These are phyloP conservation scores for Ceratocystis huliohia DNA, from an alignment of 2,329 filamentous ascomycete species.

Conservation along the genomic window DNA sequence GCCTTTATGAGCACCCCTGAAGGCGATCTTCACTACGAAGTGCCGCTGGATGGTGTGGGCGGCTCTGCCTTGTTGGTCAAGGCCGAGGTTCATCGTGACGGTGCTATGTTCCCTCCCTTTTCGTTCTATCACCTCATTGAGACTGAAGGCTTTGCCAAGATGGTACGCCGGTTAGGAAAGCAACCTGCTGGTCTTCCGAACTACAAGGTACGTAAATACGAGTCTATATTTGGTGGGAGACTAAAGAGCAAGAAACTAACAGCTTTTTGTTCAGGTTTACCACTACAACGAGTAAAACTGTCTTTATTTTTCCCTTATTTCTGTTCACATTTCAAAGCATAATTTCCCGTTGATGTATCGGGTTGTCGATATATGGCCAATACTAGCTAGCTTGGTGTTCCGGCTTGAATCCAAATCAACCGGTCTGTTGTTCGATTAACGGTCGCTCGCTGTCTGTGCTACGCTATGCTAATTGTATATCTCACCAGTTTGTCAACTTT, in stretches of 20 bases:
- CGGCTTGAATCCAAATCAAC: constrained; percentile 7
- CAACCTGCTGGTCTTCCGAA: constrained; percentile 80
- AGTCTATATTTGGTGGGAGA: no score
- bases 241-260: constrained; percentile 15
- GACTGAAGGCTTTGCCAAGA: constrained; percentile 95
- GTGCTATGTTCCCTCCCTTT: constrained; percentile 96
- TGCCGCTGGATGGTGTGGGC: constrained; percentile 82
- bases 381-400: constrained; percentile 1
- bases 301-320: constrained; percentile 1
- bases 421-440: not conserved
- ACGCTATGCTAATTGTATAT: not conserved
- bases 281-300: constrained; percentile 70
- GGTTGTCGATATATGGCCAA: constrained; percentile 10
- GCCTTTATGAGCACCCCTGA: constrained; percentile 55
- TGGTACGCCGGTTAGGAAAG: constrained; percentile 84
- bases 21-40: constrained; percentile 46
- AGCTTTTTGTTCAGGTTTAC: constrained; percentile 50
- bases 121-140: constrained; percentile 94
- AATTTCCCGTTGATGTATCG: constrained; percentile 5
- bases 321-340: not conserved
- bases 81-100: constrained; percentile 90
- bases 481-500: not conserved
- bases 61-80: constrained; percentile 88
- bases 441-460: not conserved
- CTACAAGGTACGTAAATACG: constrained; percentile 61